These are phyloP conservation scores for Plasmodium gaboni DNA, from an alignment of 169 alveolate species.

Conservation along the genomic window DNA sequence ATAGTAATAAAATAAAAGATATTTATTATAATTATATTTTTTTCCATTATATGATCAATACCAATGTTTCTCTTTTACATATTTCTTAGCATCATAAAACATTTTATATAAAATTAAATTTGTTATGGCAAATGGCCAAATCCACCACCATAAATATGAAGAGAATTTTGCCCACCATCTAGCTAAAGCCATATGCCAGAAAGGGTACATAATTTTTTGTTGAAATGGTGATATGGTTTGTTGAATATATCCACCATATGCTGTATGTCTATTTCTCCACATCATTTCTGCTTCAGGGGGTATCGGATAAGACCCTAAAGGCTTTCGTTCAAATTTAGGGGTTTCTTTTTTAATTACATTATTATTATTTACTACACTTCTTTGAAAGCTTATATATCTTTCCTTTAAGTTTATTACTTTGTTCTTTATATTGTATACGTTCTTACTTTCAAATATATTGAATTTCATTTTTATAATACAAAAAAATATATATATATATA, in stretches of 20 bases:
- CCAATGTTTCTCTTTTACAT: slow-evolving; percentile 63
- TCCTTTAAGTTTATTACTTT: slow-evolving; percentile 6
- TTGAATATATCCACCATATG: slow-evolving; percentile 89
- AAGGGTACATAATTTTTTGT: slow-evolving; percentile 88
- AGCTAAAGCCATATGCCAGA: slow-evolving; percentile 90
- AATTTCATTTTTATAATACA: slow-evolving; percentile 9
- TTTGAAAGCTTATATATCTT: slow-evolving; percentile 48
- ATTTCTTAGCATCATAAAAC: slow-evolving; percentile 76
- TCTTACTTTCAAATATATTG: slow-evolving; percentile 10
- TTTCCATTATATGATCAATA: slow-evolving; percentile 17
- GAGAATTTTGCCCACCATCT: slow-evolving; percentile 89
- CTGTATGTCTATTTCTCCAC: slow-evolving; percentile 89
- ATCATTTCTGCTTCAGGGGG: slow-evolving; percentile 92
- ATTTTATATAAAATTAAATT: slow-evolving; percentile 64
- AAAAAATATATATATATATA: slow-evolving; percentile 12
- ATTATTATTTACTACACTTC: slow-evolving; percentile 26
- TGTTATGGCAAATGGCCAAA: slow-evolving; percentile 82
- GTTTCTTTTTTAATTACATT: slow-evolving; percentile 76
- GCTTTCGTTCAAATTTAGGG: slow-evolving; percentile 86
- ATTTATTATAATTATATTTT: too few relatives aligned
- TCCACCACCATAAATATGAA: slow-evolving; percentile 86
- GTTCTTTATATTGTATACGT: slow-evolving; percentile 5
- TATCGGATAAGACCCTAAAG: slow-evolving; percentile 90
- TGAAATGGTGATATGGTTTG: slow-evolving; percentile 92
- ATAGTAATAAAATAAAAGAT: too few relatives aligned